Base-by-base conservation (phyloP, 2,329 filamentous ascomycete genomes). In the Aaosphaeria arxii region DNA sequence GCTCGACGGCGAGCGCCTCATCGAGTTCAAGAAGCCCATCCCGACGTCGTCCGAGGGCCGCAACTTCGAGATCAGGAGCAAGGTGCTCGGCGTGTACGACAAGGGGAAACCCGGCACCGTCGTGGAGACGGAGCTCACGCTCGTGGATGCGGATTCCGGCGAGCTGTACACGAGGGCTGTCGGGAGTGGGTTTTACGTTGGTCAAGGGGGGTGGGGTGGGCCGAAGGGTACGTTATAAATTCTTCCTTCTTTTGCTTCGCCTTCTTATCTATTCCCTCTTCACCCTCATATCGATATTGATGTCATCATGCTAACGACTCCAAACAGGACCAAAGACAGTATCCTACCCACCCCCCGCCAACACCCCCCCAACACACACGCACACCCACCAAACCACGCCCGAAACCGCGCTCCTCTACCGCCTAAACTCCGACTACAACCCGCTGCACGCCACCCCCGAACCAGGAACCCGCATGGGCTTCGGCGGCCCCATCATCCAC, bases 361-460 rank as follows among this genome's bases (percentile, higher is more conserved):
- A 79, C 54, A 83, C 84, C 72, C 74, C 77, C 44, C 87, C 91
- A 11, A 89, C 95, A 71, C 81, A 77, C 40, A 80, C 84, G 5
- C 81, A 88, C 57, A 80, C 82, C 61, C 81, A 87, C 61, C 85
- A 90, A 71, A 90, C 87, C 4, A 87, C 76, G 29, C 65, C 75
- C 45, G 84, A 91, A 74, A 88, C 88, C 4, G 83, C 89, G 6
- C 81, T 69, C 43, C 55, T 63, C 35, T 63, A 66, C 54, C 82
- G 89, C 54, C 80, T 96, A 44, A 96, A 95, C 61, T 91, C 91
- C 56, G 91, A 96, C 75, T 96, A 96, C 74, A 96, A 96, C 76
- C 91, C 91, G 30, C 84, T 96, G 33, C 91, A 96, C 68, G 90
- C 89, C 5, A 88, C 88, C 13, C 90, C 90, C 9, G 88, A 90